These are phyloP conservation scores for Lonicera japonica DNA, from an alignment of 129 eudicot species.

Conservation along the genomic window DNA sequence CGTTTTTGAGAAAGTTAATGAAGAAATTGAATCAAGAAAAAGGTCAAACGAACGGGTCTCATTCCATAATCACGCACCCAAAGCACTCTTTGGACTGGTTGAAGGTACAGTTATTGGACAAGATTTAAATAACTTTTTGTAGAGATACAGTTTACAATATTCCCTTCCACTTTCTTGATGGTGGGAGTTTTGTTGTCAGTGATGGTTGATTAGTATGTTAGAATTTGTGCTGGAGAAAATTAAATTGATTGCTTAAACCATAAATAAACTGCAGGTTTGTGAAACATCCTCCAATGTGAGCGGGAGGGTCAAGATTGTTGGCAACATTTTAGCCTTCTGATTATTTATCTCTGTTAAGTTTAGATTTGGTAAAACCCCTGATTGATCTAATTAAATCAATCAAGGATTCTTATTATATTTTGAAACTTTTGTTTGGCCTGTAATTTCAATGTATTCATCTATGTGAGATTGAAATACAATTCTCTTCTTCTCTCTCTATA, in stretches of 20 bases:
- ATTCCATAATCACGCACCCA: conserved; percentile 68
- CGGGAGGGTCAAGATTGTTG: too few species aligned
- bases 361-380: too few species aligned
- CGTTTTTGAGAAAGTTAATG: conserved; percentile 51
- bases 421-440: too few species aligned
- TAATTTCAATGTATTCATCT: too few species aligned
- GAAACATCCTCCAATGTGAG: too few species aligned
- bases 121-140: neutral
- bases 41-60: conserved; percentile 43
- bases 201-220: neutral
- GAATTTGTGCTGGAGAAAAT: neutral
- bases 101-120: conserved; percentile 43
- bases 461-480: too few species aligned
- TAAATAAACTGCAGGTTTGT: neutral
- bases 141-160: neutral
- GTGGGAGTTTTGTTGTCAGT: neutral
- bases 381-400: too few species aligned
- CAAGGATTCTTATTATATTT: too few species aligned
- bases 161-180: neutral
- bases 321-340: too few species aligned
- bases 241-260: neutral
- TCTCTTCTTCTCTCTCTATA: too few species aligned
- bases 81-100: conserved; percentile 48
- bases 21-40: conserved; percentile 61
- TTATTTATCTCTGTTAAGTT: too few species aligned